Base-by-base conservation (phyloP, 1,284 basidiomycete genomes). In the Peniophora sp. region DNA sequence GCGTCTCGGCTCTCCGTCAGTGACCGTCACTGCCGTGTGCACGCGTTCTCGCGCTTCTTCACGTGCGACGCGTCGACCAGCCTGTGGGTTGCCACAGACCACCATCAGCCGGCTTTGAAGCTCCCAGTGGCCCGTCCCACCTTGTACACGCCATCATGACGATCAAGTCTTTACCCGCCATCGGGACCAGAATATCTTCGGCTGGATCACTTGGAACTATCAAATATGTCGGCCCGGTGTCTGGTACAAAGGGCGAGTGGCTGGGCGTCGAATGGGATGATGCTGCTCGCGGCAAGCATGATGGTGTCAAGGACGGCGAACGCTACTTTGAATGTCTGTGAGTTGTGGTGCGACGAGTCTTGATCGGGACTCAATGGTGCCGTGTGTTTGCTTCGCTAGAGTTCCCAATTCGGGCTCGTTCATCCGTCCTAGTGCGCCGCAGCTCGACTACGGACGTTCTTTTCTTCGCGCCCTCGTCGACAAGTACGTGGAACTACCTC, bases 261-360 rank as follows among this genome's bases (percentile, higher is more conserved):
- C 77, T 95, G 3, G 96, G 96, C 12, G 78, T 98, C 48, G 95
- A 98, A 70, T 99, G 95, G 91, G 96, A 99, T 61, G 84, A 93
- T 61, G 75, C 85, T 3, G 54, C 64, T 1, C 77, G 90, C 49
- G 95, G 95, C 23, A 96, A 89, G 66, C 94, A 98, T 64, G 81
- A 86, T 58, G 96, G 96, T 11, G 65, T 73, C 51, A 90, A 89
- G 64, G 83, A 90, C 56, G 89, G 83, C 34, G 78, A 72, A 51
- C 75, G 73, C 34, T 95, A 97, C 66, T 99, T 98, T 64, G 63
- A 68, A 46, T 89, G 87, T 69, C 68, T 77, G 90, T 91, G 68
- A 72, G 83, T 49, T 34, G 44, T 25, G 48, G 50, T 48, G 46
- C 53, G 36, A 39, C 23, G 17, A 23, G 16, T 45, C 35, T 36